Evolutionary conservation across 139 green algal genomes (phyloP).

Genomic region (Chlorella ohadii): DNA sequence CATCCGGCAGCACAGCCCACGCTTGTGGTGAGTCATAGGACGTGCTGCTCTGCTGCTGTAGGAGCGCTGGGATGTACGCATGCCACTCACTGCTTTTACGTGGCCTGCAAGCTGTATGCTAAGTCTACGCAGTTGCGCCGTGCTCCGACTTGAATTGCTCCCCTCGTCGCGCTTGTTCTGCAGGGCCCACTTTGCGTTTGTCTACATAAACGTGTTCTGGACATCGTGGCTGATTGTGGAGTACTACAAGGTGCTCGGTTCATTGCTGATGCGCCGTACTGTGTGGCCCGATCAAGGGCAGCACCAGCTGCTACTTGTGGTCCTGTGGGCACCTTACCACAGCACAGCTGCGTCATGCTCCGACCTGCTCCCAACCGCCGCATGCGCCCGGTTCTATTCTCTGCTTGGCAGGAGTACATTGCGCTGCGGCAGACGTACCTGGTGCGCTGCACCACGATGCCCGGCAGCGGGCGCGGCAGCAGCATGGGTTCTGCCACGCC

Average conservation of each 20-base stretch:
- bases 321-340: too few species aligned
- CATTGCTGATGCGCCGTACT: too few species aligned
- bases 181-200: slow-evolving; percentile 50
- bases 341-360: too few species aligned
- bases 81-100: too few species aligned
- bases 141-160: too few species aligned
- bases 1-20: slow-evolving; percentile 21
- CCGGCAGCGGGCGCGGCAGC: neutral
- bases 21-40: slow-evolving; percentile 44
- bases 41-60: neutral
- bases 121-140: too few species aligned
- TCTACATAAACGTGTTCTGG: slow-evolving; percentile 36
- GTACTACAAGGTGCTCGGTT: slow-evolving; percentile 47
- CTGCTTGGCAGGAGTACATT: slow-evolving; percentile 43
- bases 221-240: slow-evolving; percentile 44
- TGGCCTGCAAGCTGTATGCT: too few species aligned
- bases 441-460: slow-evolving; percentile 26
- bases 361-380: too few species aligned
- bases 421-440: slow-evolving; percentile 48
- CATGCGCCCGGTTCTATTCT: too few species aligned
- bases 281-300: too few species aligned
- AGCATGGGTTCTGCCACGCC: slow-evolving; percentile 1
- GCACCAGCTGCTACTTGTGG: too few species aligned
- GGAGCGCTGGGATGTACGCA: neutral
- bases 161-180: neutral